These are phyloP conservation scores for Pleurotus pulmonarius DNA, from an alignment of 768 basidiomycete species.

Conservation along the genomic window DNA sequence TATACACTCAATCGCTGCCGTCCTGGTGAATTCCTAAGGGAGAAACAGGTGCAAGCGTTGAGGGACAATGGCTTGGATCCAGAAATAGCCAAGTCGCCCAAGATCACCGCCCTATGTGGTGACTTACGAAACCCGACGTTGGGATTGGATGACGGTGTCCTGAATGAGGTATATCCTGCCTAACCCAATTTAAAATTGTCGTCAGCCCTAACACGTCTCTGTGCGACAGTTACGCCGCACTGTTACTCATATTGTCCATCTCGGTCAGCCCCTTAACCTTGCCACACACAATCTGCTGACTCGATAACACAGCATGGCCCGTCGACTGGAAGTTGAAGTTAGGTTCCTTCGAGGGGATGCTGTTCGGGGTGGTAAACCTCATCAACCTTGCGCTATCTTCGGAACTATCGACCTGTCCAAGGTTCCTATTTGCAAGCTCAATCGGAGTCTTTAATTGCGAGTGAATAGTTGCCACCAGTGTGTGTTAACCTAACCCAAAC, in stretches of 20 bases:
- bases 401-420: slow-evolving; percentile 13
- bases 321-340: slow-evolving; percentile 32
- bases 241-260: slow-evolving; percentile 35
- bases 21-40: slow-evolving; percentile 2
- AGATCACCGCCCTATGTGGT: slow-evolving; percentile 31
- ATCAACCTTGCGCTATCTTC: slow-evolving; percentile 27
- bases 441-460: slow-evolving; percentile 16
- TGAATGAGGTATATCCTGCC: slow-evolving; percentile 15
- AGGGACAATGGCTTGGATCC: slow-evolving; percentile 25
- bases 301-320: slow-evolving; percentile 12
- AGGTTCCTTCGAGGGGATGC: slow-evolving; percentile 38
- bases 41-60: slow-evolving; percentile 25
- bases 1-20: neutral
- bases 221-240: slow-evolving; percentile 18
- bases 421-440: slow-evolving; percentile 38
- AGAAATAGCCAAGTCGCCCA: slow-evolving; percentile 21
- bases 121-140: slow-evolving; percentile 23
- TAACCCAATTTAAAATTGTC: neutral
- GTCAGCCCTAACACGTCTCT: neutral
- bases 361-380: slow-evolving; percentile 36
- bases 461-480: too few relatives aligned
- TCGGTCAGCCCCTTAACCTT: slow-evolving; percentile 16
- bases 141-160: slow-evolving; percentile 21
- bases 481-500: slow-evolving; percentile 16
- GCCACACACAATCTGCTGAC: too few relatives aligned